These are phyloP conservation scores for Talaromyces sp. DNA, from an alignment of 2,329 filamentous ascomycete genomes.

Conservation along the genomic window DNA sequence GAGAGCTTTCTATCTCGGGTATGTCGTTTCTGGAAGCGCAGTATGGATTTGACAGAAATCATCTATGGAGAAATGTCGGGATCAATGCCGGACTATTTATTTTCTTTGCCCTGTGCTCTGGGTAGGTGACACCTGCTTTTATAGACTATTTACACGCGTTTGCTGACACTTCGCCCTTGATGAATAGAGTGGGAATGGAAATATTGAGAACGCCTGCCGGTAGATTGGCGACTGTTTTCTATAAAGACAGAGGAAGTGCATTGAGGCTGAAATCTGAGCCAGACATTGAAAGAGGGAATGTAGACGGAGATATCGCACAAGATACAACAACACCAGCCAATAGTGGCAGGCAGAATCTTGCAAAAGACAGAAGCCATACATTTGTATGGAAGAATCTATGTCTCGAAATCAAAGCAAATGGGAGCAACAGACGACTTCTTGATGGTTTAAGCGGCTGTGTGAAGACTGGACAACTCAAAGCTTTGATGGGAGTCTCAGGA, in stretches of 20 bases:
- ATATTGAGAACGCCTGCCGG: not conserved
- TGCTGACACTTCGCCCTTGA: not conserved
- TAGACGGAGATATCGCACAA: not conserved
- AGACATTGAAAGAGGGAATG: not conserved
- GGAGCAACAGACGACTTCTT: conserved; percentile 43
- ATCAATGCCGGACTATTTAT: conserved; percentile 3
- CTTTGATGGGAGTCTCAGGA: conserved; percentile 53
- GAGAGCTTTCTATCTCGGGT: conserved; percentile 57
- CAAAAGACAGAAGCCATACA: not conserved
- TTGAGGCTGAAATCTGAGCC: not conserved
- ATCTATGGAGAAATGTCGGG: conserved; percentile 15
- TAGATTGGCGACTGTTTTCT: not conserved
- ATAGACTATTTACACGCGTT: not conserved
- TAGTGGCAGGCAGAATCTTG: not conserved
- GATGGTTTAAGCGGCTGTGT: conserved; percentile 49
- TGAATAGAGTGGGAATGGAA: not conserved
- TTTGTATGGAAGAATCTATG: conserved; percentile 52
- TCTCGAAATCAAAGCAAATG: conserved; percentile 48
- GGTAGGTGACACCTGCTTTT: not conserved
- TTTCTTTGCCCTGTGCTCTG: not conserved
- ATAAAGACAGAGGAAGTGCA: not conserved
- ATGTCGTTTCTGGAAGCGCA: conserved; percentile 52
- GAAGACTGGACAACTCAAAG: conserved; percentile 48
- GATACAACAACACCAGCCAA: not conserved
- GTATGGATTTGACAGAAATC: conserved; percentile 13